Conservation (phyloP, 202 grass and related monocot genomes). For the Eragrostis tef region DNA sequence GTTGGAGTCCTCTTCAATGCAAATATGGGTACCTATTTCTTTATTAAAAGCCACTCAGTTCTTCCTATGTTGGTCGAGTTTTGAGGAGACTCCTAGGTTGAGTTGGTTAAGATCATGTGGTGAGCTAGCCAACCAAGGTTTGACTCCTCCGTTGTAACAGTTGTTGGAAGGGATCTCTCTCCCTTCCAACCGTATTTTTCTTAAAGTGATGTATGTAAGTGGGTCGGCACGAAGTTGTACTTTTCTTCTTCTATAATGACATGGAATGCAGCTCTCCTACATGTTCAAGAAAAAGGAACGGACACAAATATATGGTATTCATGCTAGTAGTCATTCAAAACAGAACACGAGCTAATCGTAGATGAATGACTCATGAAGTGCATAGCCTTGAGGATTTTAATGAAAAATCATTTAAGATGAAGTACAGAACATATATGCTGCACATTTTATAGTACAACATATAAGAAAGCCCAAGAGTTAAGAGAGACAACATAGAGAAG, state of each 20-base stretch:
- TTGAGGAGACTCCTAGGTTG: no score
- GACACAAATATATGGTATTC: neutral
- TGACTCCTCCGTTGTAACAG: no score
- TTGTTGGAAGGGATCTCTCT: no score
- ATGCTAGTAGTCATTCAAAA: constrained; percentile 14
- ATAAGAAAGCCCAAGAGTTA: constrained; percentile 31
- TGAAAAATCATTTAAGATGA: constrained; percentile 30
- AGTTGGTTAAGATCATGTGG: no score
- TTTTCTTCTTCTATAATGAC: neutral
- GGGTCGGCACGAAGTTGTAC: neutral
- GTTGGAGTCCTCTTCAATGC: no score
- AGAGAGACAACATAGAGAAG: constrained; percentile 55
- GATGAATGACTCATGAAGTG: constrained; percentile 1
- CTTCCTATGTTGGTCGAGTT: no score
- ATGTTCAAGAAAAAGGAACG: neutral
- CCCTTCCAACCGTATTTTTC: neutral
- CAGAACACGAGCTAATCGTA: neutral
- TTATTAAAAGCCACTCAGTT: no score
- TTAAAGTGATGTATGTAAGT: neutral
- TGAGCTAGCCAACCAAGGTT: no score
- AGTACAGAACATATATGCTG: constrained; percentile 34
- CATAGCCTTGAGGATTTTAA: neutral
- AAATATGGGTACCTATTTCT: no score
- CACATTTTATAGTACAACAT: constrained; percentile 23
- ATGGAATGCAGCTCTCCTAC: no score